Evolutionary conservation across 2,329 filamentous ascomycete genomes (phyloP).

Genomic region (Hymenoscyphus linearis): DNA sequence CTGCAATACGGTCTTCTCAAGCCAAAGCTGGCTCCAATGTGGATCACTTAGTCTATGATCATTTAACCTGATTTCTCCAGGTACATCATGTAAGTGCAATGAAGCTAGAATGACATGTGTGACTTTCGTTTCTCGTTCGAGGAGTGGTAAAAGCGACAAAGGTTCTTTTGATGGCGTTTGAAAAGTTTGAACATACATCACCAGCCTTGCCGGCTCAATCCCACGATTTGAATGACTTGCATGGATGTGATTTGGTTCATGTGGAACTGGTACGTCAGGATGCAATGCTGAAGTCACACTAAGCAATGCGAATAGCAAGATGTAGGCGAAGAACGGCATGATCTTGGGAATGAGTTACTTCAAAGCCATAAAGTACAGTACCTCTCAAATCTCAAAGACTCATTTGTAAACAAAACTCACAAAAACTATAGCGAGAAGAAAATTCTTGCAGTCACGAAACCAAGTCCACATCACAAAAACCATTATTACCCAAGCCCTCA

Average conservation of each 20-base stretch:
- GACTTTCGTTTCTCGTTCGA: constrained; percentile 46
- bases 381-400: not conserved
- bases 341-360: not conserved
- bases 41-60: constrained; percentile 15
- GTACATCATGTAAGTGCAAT: constrained; percentile 68
- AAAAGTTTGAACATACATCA: constrained; percentile 60
- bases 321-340: not conserved
- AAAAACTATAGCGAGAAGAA: not conserved
- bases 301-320: not conserved
- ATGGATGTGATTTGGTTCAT: not conserved
- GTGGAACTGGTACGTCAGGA: not conserved
- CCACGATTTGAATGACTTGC: not conserved
- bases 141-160: constrained; percentile 54
- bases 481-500: not conserved
- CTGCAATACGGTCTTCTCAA: constrained; percentile 18
- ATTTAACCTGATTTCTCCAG: constrained; percentile 60
- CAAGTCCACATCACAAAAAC: not conserved
- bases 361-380: not conserved
- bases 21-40: constrained; percentile 17
- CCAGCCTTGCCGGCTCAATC: constrained; percentile 23
- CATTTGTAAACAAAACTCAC: not conserved
- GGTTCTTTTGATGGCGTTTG: constrained; percentile 43
- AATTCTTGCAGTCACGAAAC: not conserved
- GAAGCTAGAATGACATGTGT: constrained; percentile 84
- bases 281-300: not conserved